Percentiles rank a stretch among this genome's conserved stretches.
These are phyloP conservation scores for Nephelium lappaceum DNA, from an alignment of 345 rosid species.

Conservation along the genomic window DNA sequence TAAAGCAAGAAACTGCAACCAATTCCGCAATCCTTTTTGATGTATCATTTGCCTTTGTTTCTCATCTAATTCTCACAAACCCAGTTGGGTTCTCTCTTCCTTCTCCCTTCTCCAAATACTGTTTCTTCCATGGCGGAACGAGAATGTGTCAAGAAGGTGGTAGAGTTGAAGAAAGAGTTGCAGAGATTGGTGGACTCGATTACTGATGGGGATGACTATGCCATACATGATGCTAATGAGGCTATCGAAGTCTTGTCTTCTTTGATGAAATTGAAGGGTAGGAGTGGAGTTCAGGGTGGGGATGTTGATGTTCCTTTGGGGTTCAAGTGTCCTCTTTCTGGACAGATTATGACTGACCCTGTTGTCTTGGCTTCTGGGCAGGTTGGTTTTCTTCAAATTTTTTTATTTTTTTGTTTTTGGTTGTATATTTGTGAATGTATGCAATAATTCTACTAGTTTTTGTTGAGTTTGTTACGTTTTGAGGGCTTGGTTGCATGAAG, in stretches of 20 bases:
- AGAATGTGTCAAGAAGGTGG: constrained; percentile 15
- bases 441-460: background rate
- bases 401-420: background rate
- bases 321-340: constrained; percentile 53
- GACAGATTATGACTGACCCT: constrained; percentile 54
- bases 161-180: constrained; percentile 46
- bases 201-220: constrained; percentile 39
- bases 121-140: constrained; percentile 32
- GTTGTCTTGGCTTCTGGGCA: constrained; percentile 58
- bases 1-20: background rate
- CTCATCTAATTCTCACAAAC: background rate
- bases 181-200: constrained; percentile 36
- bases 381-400: constrained; percentile 37
- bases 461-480: background rate
- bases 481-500: background rate
- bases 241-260: constrained; percentile 38
- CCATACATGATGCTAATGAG: constrained; percentile 33
- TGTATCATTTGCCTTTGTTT: constrained; percentile 5
- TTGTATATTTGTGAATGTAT: background rate
- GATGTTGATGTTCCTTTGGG: constrained; percentile 31
- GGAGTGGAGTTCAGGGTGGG: constrained; percentile 20
- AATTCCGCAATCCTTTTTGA: background rate
- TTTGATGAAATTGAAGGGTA: constrained; percentile 32
- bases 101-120: background rate
- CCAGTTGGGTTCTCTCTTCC: background rate